Percentiles rank a stretch among this genome's conserved stretches.
Conservation (phyloP, 345 rosid species). For the Nasturtium officinale region DNA sequence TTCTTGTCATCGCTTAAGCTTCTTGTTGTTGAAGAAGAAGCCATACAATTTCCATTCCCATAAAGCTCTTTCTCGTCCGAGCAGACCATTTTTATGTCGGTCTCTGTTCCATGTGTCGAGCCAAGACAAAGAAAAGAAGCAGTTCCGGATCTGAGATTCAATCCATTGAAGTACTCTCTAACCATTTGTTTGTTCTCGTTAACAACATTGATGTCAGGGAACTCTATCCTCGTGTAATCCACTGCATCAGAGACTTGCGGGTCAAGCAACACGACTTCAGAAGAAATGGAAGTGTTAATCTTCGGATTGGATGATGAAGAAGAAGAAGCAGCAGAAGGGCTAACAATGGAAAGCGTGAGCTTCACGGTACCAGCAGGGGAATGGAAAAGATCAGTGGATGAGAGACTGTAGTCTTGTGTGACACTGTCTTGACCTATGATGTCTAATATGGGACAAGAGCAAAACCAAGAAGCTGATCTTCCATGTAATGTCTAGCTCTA, state of each 20-base stretch:
- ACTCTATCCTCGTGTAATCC: slow-evolving; percentile 85
- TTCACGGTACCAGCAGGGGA: slow-evolving; percentile 91
- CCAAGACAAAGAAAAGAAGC: slow-evolving; percentile 81
- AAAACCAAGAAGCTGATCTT: slow-evolving; percentile 94
- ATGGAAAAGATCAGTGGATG: slow-evolving; percentile 93
- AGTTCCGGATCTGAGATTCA: slow-evolving; percentile 45
- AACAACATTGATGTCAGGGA: slow-evolving; percentile 71
- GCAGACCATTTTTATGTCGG: slow-evolving; percentile 51
- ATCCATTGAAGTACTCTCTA: slow-evolving; percentile 64
- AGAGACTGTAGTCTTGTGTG: slow-evolving; percentile 69
- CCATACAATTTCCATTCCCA: slow-evolving; percentile 53
- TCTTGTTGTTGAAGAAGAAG: slow-evolving; percentile 77
- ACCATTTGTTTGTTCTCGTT: slow-evolving; percentile 83
- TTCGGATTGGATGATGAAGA: slow-evolving; percentile 31
- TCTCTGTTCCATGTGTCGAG: slow-evolving; percentile 47
- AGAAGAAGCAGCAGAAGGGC: slow-evolving; percentile 43
- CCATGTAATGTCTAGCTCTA: slow-evolving; percentile 78
- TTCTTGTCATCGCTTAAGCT: slow-evolving; percentile 75
- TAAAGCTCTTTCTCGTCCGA: slow-evolving; percentile 50
- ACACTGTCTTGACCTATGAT: slow-evolving; percentile 69
- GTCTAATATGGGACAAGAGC: slow-evolving; percentile 76
- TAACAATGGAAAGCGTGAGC: slow-evolving; percentile 62
- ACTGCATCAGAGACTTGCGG: slow-evolving; percentile 54
- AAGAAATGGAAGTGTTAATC: slow-evolving; percentile 66
- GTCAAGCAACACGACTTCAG: slow-evolving; percentile 83